Conservation (phyloP, 345 rosid genomes). For the Syzygium jambos region DNA sequence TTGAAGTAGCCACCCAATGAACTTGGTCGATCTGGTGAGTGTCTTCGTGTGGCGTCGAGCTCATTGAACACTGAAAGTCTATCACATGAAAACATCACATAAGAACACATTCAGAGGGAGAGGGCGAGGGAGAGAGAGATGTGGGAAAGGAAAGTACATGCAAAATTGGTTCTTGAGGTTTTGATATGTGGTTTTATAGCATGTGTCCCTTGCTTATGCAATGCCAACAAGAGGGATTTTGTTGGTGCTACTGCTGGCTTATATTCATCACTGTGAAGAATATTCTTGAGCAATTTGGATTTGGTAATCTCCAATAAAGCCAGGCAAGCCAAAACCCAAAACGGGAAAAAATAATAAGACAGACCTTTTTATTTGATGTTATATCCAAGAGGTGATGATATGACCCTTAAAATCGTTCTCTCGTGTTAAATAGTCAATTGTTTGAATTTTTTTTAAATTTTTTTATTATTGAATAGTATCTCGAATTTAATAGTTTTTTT, state of each 20-base stretch:
- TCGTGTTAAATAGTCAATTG: rapidly evolving
- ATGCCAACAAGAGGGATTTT: not conserved
- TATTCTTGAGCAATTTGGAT: not conserved
- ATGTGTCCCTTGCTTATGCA: not conserved
- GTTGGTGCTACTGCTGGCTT: not conserved
- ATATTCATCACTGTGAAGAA: not conserved
- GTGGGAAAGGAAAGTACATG: not conserved
- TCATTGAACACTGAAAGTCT: not conserved
- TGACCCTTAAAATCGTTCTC: not conserved
- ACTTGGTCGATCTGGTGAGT: not conserved
- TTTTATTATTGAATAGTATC: not conserved
- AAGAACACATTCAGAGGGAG: not conserved
- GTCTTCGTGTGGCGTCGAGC: not conserved
- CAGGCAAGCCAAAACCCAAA: too few species aligned
- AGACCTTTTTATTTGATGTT: too few species aligned
- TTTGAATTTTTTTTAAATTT: rapidly evolving
- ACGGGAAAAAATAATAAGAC: too few species aligned
- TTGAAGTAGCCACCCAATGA: not conserved
- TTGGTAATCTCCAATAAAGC: not conserved
- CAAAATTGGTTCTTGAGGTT: not conserved
- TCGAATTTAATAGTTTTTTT: not conserved
- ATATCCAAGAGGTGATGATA: not conserved
- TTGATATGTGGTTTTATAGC: not conserved
- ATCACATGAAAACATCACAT: too few species aligned
- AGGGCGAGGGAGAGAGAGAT: not conserved